Base-by-base conservation (phyloP, 257 asterid species). In the Solanum habrochaites region DNA sequence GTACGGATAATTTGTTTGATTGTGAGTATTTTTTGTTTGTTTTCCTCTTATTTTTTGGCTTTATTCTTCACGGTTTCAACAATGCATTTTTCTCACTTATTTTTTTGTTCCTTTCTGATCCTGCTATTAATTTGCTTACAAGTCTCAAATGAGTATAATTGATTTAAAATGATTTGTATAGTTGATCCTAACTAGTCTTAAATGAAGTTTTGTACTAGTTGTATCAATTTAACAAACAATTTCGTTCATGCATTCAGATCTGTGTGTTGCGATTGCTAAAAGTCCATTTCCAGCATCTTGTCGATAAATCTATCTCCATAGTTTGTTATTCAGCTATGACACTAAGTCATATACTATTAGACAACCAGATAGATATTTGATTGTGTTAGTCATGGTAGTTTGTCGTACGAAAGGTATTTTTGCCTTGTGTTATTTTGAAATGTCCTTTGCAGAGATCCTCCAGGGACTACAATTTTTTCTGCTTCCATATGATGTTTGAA, bases 31-130 rank as follows among this genome's bases (percentile, higher is more conserved):
- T 37, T 16, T 52, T 21, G 67, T 45, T 80, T 40, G 52, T 80
- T 80, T 49, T 47, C 20, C 10, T 45, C 66, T 80, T 47, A 80
- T 80, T 5, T 77, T 78, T 89, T 88, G 91, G 85, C 64, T 83
- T 18, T 83, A 60, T 72, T 87, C 84, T 83, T 91, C 87, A 86
- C 72, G 82, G 66, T 86, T 86, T 86, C 43, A 82, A 82, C 74
- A 83, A 16, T 86, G 21, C 56, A 15, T 27, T 83, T 31, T 83
- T 74, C 67, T 45, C 67, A 56, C 37, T 62, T 43, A 8, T 23
- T 29, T 69, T 69, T 29, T 29, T 73, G 77, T 40, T 40, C 13
- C 5, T 25, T 58, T 83, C 43, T 39, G 32, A 62, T 43, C 39
- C n/a, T 8, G 52, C 21, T 40, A n/a, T 75, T 71, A 71, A 32